phyloP scores from a whole-genome alignment of 2,329 filamentous ascomycete species.

The Sporothrix pallida region DNA sequence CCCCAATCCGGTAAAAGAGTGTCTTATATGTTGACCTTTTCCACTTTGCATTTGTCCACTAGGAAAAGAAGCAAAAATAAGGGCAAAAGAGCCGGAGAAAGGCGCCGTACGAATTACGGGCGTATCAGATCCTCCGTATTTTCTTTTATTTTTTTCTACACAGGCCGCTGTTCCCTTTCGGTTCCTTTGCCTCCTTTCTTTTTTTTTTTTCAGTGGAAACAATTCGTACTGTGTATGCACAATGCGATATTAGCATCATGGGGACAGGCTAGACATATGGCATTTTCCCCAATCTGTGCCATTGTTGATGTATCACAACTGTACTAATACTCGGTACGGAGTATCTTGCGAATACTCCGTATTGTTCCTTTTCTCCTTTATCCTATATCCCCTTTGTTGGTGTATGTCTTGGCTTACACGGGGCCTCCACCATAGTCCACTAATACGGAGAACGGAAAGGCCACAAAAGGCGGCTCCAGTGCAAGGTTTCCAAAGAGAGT shows the following conservation, averaged over 20 bases:
- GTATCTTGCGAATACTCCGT: neutral
- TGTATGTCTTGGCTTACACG: neutral
- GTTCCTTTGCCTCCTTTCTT: no score
- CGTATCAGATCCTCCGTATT: neutral
- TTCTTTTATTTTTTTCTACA: no score
- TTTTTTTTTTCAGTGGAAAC: no score
- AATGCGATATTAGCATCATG: neutral
- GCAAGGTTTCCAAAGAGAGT: slow-evolving; percentile 8
- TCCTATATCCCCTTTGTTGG: neutral
- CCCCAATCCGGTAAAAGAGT: neutral
- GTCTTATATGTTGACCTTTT: neutral
- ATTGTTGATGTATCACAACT: no score
- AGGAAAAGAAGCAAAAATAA: neutral
- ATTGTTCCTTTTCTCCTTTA: slow-evolving; percentile 1
- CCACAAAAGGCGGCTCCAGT: slow-evolving; percentile 13
- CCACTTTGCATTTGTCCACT: neutral
- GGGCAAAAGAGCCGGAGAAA: neutral
- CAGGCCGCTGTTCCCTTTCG: no score
- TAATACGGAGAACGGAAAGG: neutral
- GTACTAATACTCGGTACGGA: neutral
- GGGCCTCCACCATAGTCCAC: neutral
- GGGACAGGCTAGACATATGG: neutral
- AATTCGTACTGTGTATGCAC: neutral
- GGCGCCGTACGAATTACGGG: neutral
- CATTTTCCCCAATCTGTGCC: neutral